phyloP scores from a whole-genome alignment of 768 basidiomycete species.

The Calvatia gigantea region DNA sequence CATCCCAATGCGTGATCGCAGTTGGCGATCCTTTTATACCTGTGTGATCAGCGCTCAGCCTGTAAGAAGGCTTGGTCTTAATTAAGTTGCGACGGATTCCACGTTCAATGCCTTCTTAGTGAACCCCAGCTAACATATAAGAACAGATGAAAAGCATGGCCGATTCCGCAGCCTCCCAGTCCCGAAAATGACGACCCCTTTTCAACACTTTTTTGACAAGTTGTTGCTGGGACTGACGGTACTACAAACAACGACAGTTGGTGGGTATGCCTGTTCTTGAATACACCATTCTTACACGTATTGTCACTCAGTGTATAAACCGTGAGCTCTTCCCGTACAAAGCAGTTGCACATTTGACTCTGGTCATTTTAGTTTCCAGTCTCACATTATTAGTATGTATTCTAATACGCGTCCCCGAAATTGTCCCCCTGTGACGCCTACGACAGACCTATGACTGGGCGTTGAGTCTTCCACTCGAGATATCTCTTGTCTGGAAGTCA shows the following conservation, averaged over 20 bases:
- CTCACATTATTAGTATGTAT: neutral
- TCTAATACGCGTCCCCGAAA: neutral
- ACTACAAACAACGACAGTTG: neutral
- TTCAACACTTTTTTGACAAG: neutral
- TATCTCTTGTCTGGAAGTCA: neutral
- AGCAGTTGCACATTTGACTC: too few species aligned
- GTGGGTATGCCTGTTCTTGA: neutral
- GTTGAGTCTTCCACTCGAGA: neutral
- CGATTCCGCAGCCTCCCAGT: too few species aligned
- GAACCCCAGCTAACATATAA: too few species aligned
- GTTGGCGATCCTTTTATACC: too few species aligned
- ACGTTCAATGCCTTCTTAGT: too few species aligned
- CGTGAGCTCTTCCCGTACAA: neutral
- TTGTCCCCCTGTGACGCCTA: neutral
- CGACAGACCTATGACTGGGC: neutral
- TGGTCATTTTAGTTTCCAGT: neutral
- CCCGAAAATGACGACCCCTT: neutral
- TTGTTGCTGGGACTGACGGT: neutral
- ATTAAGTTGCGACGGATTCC: too few species aligned
- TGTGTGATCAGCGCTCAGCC: too few species aligned
- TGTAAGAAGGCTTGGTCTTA: too few species aligned
- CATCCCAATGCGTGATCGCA: too few species aligned
- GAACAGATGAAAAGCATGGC: too few species aligned
- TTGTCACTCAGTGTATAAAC: neutral
- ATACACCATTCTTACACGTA: neutral